Conservation (phyloP, 2,329 filamentous ascomycete genomes). For the Dactylellina leptospora region DNA sequence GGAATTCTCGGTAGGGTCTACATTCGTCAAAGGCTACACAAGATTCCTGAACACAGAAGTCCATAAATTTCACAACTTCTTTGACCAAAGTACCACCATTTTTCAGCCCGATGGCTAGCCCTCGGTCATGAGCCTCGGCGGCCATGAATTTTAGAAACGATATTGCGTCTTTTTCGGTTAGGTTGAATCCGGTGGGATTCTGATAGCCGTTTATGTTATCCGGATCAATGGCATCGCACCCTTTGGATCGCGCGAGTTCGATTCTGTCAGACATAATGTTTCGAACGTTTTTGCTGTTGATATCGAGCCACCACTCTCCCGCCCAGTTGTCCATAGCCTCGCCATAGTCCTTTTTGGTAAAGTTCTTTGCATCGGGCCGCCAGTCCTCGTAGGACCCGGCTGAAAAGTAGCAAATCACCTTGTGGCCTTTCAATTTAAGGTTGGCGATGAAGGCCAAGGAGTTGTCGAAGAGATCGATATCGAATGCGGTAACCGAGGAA, state of each 20-base stretch:
- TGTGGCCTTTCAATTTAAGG: constrained; percentile 65
- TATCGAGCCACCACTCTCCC: constrained; percentile 73
- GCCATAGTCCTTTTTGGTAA: constrained; percentile 68
- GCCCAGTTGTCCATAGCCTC: constrained; percentile 70
- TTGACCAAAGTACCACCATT: constrained; percentile 71
- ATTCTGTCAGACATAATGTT: constrained; percentile 72
- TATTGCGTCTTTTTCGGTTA: constrained; percentile 68
- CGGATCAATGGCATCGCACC: constrained; percentile 74
- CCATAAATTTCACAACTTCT: constrained; percentile 61
- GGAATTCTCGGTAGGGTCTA: constrained; percentile 67
- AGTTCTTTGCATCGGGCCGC: constrained; percentile 68
- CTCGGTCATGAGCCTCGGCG: constrained; percentile 64
- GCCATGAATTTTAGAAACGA: constrained; percentile 71
- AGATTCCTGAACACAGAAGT: constrained; percentile 77
- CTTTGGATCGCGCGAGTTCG: constrained; percentile 68
- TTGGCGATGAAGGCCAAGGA: constrained; percentile 66
- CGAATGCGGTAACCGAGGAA: constrained; percentile 59
- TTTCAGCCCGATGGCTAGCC: constrained; percentile 73
- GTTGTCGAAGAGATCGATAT: constrained; percentile 70
- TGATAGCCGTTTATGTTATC: constrained; percentile 76
- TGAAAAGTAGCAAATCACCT: constrained; percentile 76
- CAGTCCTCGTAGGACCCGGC: constrained; percentile 74
- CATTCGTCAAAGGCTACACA: constrained; percentile 72
- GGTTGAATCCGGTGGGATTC: constrained; percentile 70
- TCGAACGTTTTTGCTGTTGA: constrained; percentile 68